These are phyloP conservation scores for Garcia nutans DNA, from an alignment of 345 rosid genomes.

Conservation along the genomic window DNA sequence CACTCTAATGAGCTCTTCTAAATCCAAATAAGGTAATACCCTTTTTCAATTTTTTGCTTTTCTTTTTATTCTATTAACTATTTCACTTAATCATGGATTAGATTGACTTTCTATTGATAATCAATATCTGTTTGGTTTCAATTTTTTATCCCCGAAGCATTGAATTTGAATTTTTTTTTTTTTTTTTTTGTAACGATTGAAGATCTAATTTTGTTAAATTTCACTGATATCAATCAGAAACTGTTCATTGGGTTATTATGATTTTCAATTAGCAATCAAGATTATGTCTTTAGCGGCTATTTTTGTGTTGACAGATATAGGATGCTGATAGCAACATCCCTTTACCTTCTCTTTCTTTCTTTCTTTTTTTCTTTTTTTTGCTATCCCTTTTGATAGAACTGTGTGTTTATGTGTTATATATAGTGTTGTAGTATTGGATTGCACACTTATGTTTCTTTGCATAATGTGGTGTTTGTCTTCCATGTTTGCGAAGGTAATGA, in stretches of 20 bases:
- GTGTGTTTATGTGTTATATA: too few species aligned
- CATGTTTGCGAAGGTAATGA: constrained; percentile 27
- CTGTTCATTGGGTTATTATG: neutral
- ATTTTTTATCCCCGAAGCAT: neutral
- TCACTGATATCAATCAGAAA: too few species aligned
- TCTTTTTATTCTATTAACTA: neutral
- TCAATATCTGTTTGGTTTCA: neutral
- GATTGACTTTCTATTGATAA: neutral
- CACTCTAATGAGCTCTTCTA: neutral
- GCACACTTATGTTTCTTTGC: neutral
- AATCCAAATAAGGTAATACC: constrained; percentile 9
- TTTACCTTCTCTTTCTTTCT: too few species aligned
- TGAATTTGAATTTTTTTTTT: neutral
- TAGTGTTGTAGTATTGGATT: neutral
- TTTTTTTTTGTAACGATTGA: too few species aligned
- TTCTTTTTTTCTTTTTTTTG: neutral
- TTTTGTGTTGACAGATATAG: neutral
- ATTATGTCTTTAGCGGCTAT: neutral
- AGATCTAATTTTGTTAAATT: too few species aligned
- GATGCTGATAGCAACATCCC: neutral
- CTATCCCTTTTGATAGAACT: neutral
- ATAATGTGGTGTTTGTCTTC: constrained; percentile 9
- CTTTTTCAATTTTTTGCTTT: neutral
- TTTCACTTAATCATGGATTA: neutral
- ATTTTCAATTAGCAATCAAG: neutral